Conservation (phyloP, 2,329 filamentous ascomycete genomes). For the Chaetomiaceae sp. region DNA sequence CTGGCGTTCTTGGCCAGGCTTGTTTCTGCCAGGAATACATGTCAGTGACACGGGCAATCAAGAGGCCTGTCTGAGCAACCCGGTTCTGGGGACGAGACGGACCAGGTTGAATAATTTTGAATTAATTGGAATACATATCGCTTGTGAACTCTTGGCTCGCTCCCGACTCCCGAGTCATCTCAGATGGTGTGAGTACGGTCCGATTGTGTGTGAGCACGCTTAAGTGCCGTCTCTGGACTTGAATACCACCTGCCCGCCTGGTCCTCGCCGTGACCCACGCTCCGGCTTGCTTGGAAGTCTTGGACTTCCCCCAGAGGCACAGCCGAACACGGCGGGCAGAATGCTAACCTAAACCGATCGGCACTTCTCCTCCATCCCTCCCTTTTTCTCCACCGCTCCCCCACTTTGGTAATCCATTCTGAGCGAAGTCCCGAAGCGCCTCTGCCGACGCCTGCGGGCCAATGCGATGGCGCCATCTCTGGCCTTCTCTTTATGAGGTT, state of each 20-base stretch:
- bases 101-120: not conserved
- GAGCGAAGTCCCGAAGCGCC: constrained; percentile 11
- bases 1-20: not conserved
- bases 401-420: not conserved
- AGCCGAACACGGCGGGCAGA: no score
- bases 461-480: constrained; percentile 21
- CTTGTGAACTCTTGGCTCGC: no score
- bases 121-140: no score
- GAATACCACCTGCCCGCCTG: constrained; percentile 21
- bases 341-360: constrained; percentile 4
- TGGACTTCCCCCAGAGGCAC: not conserved
- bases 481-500: constrained; percentile 10
- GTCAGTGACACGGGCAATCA: no score
- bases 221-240: no score
- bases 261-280: not conserved
- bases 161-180: no score
- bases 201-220: no score
- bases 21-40: no score
- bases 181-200: no score
- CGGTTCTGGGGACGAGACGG: constrained; percentile 2
- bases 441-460: constrained; percentile 10
- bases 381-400: constrained; percentile 5
- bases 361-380: constrained; percentile 10
- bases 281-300: not conserved
- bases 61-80: no score